Evolutionary conservation across 306 rosid species (phyloP).

Genomic region (Vigna reflexopilosa): DNA sequence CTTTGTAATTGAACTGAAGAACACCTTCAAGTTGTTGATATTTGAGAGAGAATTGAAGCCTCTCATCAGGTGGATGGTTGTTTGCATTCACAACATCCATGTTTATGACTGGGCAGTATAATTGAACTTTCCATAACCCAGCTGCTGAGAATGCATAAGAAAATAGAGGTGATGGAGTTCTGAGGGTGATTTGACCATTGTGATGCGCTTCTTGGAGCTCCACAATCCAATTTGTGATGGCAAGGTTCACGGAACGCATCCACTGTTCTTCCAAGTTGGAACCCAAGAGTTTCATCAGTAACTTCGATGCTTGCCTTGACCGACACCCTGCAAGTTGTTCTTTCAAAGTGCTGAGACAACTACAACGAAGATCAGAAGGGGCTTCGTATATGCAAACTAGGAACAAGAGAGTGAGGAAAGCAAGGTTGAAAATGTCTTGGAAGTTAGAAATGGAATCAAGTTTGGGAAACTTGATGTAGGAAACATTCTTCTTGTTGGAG

Average conservation of each 20-base stretch:
- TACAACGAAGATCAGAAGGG: conserved; percentile 64
- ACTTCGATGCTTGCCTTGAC: conserved; percentile 61
- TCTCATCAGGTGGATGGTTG: conserved; percentile 65
- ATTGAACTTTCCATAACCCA: conserved; percentile 87
- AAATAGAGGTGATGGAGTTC: conserved; percentile 77
- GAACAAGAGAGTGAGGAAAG: conserved; percentile 72
- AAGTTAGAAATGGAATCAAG: conserved; percentile 54
- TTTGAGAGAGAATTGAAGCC: conserved; percentile 75
- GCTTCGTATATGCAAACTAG: conserved; percentile 86
- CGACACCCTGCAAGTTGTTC: conserved; percentile 50
- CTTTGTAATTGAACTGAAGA: conserved; percentile 80
- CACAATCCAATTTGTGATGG: conserved; percentile 81
- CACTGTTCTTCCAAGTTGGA: conserved; percentile 86
- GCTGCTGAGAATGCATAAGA: conserved; percentile 69
- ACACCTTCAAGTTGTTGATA: conserved; percentile 93
- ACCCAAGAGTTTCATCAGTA: conserved; percentile 75
- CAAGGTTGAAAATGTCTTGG: conserved; percentile 66
- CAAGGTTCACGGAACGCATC: conserved; percentile 91
- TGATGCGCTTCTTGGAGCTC: conserved; percentile 58
- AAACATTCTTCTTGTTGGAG: conserved; percentile 53
- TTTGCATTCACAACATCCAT: conserved; percentile 68
- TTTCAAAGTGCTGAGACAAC: conserved; percentile 60
- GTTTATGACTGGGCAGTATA: conserved; percentile 83
- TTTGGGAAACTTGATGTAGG: conserved; percentile 58
- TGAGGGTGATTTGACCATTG: conserved; percentile 27